Evolutionary conservation across 176 grass and related monocot species (phyloP), one percentile per base, ranked within the genome.

Genomic region (Typha latifolia): DNA sequence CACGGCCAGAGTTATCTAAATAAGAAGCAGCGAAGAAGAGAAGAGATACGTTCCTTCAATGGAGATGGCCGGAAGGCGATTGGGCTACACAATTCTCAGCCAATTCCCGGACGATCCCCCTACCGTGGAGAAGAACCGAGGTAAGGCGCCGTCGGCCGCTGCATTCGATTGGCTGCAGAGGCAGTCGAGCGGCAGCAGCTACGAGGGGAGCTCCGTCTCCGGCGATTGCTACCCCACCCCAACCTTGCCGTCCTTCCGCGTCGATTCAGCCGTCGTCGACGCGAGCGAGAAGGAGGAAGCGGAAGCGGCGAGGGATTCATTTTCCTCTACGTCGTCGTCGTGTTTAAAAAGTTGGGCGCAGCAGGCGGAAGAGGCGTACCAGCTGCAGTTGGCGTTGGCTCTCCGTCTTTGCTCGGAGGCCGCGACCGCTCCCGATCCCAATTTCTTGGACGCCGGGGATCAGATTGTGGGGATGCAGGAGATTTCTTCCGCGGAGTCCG

Each of bases 331-430:
- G 56, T 74, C 75, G 47, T 75, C 89, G 4, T 65, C 69, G 49
- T 72, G 78, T 4, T n/a, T 77, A n/a, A 90, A 80, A 81, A 96
- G 86, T 76, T 96, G 86, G 91, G 91, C 91, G 52, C 91, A 90
- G 86, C 91, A 96, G 79, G 91, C 86, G 18, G 86, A 96, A 84
- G 91, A 96, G 81, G 77, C 84, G 2, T 96, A 96, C 79, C 81
- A 90, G 59, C 81, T 96, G 47, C 91, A 96, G 72, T 86, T 96
- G 15, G 86, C 83, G 16, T 74, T 95, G 57, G 91, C 91, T n/a
- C 78, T 96, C 47, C 91, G 91, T 14, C 91, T 96, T 69, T 96
- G 91, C 72, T 82, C 86, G 75, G 86, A 87, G 56, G 84, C 91
- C 6, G 59, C 91, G 26, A 67, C 64, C 62, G 76, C 84, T 18